Base-by-base conservation (phyloP, 306 rosid species). In the Vigna radiata region DNA sequence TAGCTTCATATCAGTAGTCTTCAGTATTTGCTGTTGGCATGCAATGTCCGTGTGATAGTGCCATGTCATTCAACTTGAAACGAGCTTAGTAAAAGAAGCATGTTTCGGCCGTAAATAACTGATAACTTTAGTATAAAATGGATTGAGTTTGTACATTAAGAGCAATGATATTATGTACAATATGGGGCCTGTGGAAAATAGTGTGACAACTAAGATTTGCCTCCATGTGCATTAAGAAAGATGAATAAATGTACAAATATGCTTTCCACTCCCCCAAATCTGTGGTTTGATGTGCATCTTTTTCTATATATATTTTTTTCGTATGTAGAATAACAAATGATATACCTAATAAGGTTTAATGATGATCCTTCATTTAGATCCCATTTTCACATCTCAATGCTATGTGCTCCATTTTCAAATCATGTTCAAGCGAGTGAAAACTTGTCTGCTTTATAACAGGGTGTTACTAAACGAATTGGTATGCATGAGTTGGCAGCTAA, bases 401-500 rank as follows among this genome's bases (percentile, higher is more conserved):
- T 54, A 8, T 59, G 25, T 25, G 29, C 58, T 68, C 73, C 49
- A 46, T 68, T 18, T 43, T 60, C 44, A n/a, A 58, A 50, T 78
- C 53, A 82, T 14, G 31, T 48, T 78, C 10, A 48, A 56, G 31
- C 61, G 25, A 25, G 27, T 49, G 70, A 8, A 73, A 72, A 43
- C 10, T 55, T 79, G 37, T 63, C 10, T 70, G 39, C 55, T 52
- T 77, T 61, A 49, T 79, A 78, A 87, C 81, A 92, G 98, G 96
- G 88, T 55, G 94, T 92, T 62, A 94, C 98, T 0, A 94, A 94
- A 86, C 89, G 90, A 82, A 89, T 94, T 56, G 98, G 98, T 15
- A 89, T 92, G 95, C 97, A 94, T 80, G 97, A 92, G 84, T 87
- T 81, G 87, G 98, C 98, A 37, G 98, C 98, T 41, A 94, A 94